A percentile compares a stretch with the other conserved stretches of the same genome.
Conservation (phyloP, 805 yeast genomes). For the Yarrowia keelungensis region DNA sequence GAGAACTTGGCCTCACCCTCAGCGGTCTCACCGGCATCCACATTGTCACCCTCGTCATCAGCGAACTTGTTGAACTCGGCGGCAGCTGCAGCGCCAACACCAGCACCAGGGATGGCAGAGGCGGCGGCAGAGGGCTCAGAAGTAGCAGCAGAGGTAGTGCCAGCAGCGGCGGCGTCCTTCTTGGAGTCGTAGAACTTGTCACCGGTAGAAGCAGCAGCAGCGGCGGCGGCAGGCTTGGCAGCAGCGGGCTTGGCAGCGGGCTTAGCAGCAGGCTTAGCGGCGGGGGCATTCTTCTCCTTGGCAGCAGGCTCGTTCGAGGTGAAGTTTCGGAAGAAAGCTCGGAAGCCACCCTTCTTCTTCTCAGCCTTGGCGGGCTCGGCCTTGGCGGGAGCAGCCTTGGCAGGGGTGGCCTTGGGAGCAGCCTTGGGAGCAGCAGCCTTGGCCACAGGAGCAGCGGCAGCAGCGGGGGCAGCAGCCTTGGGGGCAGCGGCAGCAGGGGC, state of each 20-base stretch:
- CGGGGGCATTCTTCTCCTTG: conserved; percentile 25
- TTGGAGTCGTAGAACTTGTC: conserved; percentile 36
- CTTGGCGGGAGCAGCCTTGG: neutral
- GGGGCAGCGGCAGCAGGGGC: conserved; percentile 1
- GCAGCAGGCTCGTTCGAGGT: conserved; percentile 29
- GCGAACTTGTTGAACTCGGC: conserved; percentile 34
- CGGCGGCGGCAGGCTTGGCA: conserved; percentile 24
- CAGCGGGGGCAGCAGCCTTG: neutral
- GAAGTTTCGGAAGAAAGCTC: conserved; percentile 32
- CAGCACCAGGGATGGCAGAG: conserved; percentile 31
- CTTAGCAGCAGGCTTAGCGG: conserved; percentile 6
- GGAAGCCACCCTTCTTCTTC: conserved; percentile 37
- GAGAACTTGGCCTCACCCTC: conserved; percentile 24
- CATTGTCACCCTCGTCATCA: conserved; percentile 23
- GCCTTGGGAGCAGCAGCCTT: neutral
- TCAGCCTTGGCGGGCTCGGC: conserved; percentile 22
- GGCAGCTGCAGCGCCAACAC: conserved; percentile 34
- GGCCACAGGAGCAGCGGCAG: neutral
- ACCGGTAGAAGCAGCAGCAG: conserved; percentile 19
- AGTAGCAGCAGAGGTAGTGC: neutral
- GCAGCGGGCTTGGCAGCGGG: conserved; percentile 23
- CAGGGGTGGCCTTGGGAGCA: neutral
- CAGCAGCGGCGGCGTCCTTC: conserved; percentile 11
- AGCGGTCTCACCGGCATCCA: conserved; percentile 18
- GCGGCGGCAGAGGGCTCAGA: conserved; percentile 29